Conservation (phyloP, 371 early-diverging fungal species). For the Mucor mucedo region DNA sequence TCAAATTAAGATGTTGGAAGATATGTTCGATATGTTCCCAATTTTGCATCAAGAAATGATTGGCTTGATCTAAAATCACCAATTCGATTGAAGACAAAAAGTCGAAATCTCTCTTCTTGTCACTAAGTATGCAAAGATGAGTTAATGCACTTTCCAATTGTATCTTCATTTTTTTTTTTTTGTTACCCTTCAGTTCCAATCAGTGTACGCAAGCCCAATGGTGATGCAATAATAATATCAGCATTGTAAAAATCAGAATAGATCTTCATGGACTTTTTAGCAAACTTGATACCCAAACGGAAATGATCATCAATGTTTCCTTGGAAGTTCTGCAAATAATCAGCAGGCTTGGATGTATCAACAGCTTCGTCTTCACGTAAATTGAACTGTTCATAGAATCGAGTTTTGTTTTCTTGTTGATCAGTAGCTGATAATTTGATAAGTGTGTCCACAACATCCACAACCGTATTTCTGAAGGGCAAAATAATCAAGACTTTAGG, state of each 20-base stretch:
- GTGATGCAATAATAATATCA: constrained; percentile 93
- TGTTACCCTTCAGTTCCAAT: constrained; percentile 79
- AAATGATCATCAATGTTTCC: constrained; percentile 98
- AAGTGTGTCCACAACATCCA: constrained; percentile 78
- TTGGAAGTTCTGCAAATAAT: constrained; percentile 81
- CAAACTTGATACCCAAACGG: constrained; percentile 90
- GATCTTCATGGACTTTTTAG: constrained; percentile 84
- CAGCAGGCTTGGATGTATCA: constrained; percentile 78
- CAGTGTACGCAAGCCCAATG: constrained; percentile 88
- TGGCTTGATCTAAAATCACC: constrained; percentile 85
- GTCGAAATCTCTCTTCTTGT: constrained; percentile 89
- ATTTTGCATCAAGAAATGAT: constrained; percentile 94
- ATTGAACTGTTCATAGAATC: constrained; percentile 81
- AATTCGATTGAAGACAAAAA: constrained; percentile 93
- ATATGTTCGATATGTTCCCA: constrained; percentile 94
- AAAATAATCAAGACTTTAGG: constrained; percentile 90
- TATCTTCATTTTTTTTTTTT: not conserved
- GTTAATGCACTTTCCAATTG: not conserved
- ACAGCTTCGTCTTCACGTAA: constrained; percentile 58
- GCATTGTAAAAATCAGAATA: constrained; percentile 87
- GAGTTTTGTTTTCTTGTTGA: constrained; percentile 82
- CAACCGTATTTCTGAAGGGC: constrained; percentile 87
- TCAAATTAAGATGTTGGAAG: constrained; percentile 81
- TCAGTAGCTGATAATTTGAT: constrained; percentile 78
- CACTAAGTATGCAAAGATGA: constrained; percentile 42